phyloP scores from a whole-genome alignment of 768 basidiomycete species.

The Podaxis sp. region DNA sequence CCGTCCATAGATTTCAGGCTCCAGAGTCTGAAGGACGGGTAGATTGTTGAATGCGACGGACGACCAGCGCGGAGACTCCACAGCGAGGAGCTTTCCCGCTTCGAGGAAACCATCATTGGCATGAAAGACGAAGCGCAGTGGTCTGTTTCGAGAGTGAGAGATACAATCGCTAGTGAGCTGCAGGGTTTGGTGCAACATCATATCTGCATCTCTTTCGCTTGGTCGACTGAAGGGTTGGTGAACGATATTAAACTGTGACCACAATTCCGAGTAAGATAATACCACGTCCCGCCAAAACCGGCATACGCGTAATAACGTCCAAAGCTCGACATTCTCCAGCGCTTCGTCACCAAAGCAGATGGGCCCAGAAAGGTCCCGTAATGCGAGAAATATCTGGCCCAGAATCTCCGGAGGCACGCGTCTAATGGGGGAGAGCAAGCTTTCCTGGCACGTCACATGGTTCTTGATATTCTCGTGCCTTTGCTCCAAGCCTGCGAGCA shows the following conservation, averaged over 20 bases:
- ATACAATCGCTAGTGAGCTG: slow-evolving; percentile 1
- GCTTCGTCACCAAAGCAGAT: slow-evolving; percentile 7
- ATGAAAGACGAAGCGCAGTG: background rate
- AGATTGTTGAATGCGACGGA: slow-evolving; percentile 14
- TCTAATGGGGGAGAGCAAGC: slow-evolving; percentile 17
- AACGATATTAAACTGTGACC: slow-evolving; percentile 5
- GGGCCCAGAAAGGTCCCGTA: background rate
- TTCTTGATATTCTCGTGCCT: background rate
- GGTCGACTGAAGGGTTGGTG: slow-evolving; percentile 7
- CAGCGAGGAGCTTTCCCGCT: slow-evolving; percentile 2
- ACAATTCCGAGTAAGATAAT: slow-evolving; percentile 6
- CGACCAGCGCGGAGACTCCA: slow-evolving; percentile 3
- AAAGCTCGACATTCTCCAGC: slow-evolving; percentile 8
- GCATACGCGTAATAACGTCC: slow-evolving; percentile 9
- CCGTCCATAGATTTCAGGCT: background rate
- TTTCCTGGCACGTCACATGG: slow-evolving; percentile 18
- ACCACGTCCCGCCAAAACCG: slow-evolving; percentile 12
- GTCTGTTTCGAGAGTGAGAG: background rate
- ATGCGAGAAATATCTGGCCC: slow-evolving; percentile 21
- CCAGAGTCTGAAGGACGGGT: slow-evolving; percentile 8
- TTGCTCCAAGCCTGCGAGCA: slow-evolving; percentile 11
- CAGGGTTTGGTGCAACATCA: background rate
- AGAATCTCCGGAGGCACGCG: slow-evolving; percentile 22
- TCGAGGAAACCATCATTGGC: background rate
- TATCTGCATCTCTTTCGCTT: background rate